Evolutionary conservation across 1,284 basidiomycete species (phyloP), one percentile per base, ranked within the genome.

Genomic region (Apiotrichum domesticum): DNA sequence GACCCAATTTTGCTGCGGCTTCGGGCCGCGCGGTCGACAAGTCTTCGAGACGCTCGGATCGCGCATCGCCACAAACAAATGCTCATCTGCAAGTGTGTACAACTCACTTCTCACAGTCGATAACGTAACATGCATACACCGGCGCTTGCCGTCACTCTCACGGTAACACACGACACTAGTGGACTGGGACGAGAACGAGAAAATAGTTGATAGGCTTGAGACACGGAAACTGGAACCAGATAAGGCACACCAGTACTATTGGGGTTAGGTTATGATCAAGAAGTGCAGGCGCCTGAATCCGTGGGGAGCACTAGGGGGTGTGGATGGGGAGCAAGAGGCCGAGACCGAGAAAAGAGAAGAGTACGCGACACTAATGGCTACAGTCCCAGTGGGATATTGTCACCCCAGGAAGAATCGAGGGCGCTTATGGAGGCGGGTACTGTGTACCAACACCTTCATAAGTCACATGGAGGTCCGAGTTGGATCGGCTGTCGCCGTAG

Each of bases 41-140:
- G 21, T 21, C 21, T 21, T 21, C 21, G 21, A 21, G 21, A 21
- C 21, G 21, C 21, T 21, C 21, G 21, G 21, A 21, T 21, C 21
- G 21, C 21, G 21, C 21, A 21, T 21, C 21, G 21, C 21, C 21
- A 21, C 21, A 21, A 21, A 21, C 21, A 21, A 21, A 21, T 21
- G 21, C 21, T 21, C 21, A 21, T 21, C 21, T 21, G 21, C 21
- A 21, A 21, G 21, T 21, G 21, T 21, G 21, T 21, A 21, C 21
- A 21, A 21, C 21, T 21, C 21, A 21, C 37, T 39, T 39, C 37
- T 39, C 13, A 7, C 37, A 13, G 13, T 34, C 44, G 46, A 47
- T 47, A 47, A 47, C 46, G 46, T 47, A 47, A 47, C 46, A 47
- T 47, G 46, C 33, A 47, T 47, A 47, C 46, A 47, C 11, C 14